These are phyloP conservation scores for Sugiyamaella xylanicola DNA, from an alignment of 1,139 yeast genomes.

Conservation along the genomic window DNA sequence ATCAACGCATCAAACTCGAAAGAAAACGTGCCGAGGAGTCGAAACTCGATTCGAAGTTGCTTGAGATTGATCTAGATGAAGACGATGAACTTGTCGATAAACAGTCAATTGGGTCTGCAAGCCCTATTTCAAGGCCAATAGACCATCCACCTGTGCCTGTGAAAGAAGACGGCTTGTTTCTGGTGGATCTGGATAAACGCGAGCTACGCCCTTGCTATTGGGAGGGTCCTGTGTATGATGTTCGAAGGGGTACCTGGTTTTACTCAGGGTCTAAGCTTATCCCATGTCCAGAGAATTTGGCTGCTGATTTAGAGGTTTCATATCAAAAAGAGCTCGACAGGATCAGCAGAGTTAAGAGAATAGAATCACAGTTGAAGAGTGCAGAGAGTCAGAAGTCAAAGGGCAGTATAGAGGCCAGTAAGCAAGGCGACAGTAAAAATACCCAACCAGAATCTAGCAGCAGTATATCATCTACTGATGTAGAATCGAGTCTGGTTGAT, in stretches of 20 bases:
- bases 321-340: conserved; percentile 43
- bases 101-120: conserved; percentile 1
- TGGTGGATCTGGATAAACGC: conserved; percentile 61
- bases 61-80: conserved; percentile 2
- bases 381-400: conserved; percentile 1
- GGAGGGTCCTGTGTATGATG: conserved; percentile 86
- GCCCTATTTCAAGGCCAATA: not conserved
- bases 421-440: no score
- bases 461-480: no score
- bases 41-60: not conserved
- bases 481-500: no score
- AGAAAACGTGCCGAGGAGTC: conserved; percentile 5
- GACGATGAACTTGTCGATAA: conserved; percentile 5
- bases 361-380: not conserved
- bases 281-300: conserved; percentile 58
- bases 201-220: conserved; percentile 74
- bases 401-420: not conserved
- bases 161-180: conserved; percentile 77
- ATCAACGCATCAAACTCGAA: conserved; percentile 32
- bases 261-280: conserved; percentile 47
- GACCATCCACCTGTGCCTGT: conserved; percentile 52
- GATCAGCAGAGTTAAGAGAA: conserved; percentile 9
- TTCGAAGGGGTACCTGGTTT: conserved; percentile 88
- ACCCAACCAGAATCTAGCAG: no score
- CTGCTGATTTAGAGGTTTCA: conserved; percentile 62